Conservation (phyloP, 495 filamentous ascomycete genomes). For the Hapsidospora chrysogenum region DNA sequence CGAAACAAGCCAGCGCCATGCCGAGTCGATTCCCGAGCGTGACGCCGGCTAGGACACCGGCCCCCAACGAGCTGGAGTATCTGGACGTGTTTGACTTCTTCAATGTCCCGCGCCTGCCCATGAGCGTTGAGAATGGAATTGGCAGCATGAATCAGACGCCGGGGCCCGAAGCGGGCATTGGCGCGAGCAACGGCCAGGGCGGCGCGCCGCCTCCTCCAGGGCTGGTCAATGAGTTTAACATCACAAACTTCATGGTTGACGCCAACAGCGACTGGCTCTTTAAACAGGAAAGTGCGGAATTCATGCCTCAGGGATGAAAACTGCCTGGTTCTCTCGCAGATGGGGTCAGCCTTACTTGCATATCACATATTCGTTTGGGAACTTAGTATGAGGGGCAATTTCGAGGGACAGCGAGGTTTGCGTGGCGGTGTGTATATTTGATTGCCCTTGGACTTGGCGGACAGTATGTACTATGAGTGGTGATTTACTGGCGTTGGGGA, state of each 20-base stretch:
- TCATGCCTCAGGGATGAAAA: too few relatives aligned
- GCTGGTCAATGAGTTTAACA: constrained; percentile 34
- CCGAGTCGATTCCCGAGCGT: constrained; percentile 22
- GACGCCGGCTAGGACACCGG: constrained; percentile 41
- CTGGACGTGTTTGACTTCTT: constrained; percentile 92
- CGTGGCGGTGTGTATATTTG: too few relatives aligned
- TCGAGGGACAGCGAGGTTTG: too few relatives aligned
- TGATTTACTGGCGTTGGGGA: too few relatives aligned
- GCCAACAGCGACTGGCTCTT: constrained; percentile 42
- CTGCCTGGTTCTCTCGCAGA: too few relatives aligned
- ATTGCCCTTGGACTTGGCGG: too few relatives aligned
- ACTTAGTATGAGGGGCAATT: too few relatives aligned
- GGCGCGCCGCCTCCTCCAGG: neutral
- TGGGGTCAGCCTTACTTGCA: too few relatives aligned
- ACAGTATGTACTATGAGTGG: too few relatives aligned
- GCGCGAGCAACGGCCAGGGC: neutral
- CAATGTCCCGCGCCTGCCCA: constrained; percentile 63
- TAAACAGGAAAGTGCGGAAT: constrained; percentile 15
- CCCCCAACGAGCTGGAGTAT: constrained; percentile 69
- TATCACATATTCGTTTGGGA: too few relatives aligned
- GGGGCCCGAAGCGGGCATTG: neutral
- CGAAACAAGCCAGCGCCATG: constrained; percentile 20
- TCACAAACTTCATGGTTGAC: constrained; percentile 44
- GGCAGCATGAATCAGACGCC: neutral
- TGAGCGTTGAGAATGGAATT: constrained; percentile 13